Base-by-base conservation (phyloP, 2,329 filamentous ascomycete species). In the Colletotrichum filicis region DNA sequence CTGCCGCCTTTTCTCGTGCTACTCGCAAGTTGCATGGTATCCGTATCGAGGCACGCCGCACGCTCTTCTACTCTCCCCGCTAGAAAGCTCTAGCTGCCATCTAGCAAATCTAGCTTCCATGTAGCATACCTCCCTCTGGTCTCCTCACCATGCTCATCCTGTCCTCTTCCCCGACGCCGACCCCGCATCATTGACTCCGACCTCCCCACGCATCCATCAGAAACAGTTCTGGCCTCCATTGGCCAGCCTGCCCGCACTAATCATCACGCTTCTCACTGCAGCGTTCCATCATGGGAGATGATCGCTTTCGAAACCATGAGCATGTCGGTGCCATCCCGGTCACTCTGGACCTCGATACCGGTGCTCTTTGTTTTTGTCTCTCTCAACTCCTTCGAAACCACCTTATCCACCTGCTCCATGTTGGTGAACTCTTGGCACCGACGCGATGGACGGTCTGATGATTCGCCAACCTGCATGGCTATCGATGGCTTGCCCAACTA, bases 161-260 rank as follows among this genome's bases (percentile, higher is more conserved):
- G n/a, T 35, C 46, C 53, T 49, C 32, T 14, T n/a, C 28, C 59
- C 70, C 56, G 62, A 30, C 22, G 26, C 46, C 61, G 46, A 69
- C 70, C 66, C 70, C 70, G 70, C 70, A 69, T 69, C 66, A 66
- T 69, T 66, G 52, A 22, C 53, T 73, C 59, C 46, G 55, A 24
- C 61, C 70, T 73, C 71, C 61, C 71, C 66, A 73, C 71, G 71
- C 66, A 73, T 71, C 66, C 71, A 73, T 68, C 60, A 61, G 42
- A 57, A 49, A 30, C 60, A 35, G 14, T 55, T 37, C 19, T 32
- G 28, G n/a, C 28, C 56, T 14, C 35, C 32, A 73, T 73, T 73
- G 71, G 66, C 22, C 24, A 35, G 60, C 56, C 71, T 70, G 42
- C n/a, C 70, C 53, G 46, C 55, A 64, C 65, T 64, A 59, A 19